Evolutionary conservation across 139 green algal genomes (phyloP).

Genomic region (Chlorella vulgaris): DNA sequence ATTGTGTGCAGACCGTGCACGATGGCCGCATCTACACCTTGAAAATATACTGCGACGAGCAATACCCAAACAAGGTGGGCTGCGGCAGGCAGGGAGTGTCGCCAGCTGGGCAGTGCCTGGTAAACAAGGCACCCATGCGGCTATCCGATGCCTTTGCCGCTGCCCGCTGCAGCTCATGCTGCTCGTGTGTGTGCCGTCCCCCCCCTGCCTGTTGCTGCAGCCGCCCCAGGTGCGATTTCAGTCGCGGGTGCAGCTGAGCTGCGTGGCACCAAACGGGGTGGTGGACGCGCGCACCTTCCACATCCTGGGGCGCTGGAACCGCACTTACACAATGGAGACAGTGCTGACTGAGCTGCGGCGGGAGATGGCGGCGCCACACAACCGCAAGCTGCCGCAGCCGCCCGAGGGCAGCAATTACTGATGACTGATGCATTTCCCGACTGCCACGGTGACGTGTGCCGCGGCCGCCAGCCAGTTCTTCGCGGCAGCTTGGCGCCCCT

Average conservation of each 20-base stretch:
- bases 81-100: too few species aligned
- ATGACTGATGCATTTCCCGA: neutral
- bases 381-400: conserved; percentile 91
- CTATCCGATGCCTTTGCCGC: neutral
- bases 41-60: conserved; percentile 80
- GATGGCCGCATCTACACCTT: conserved; percentile 95
- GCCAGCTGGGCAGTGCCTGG: too few species aligned
- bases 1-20: conserved; percentile 66
- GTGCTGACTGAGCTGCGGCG: conserved; percentile 76
- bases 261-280: conserved; percentile 48
- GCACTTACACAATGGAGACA: conserved; percentile 81
- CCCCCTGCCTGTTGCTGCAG: neutral
- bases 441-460: neutral
- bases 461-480: too few species aligned
- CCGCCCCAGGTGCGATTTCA: conserved; percentile 60
- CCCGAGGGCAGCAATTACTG: conserved; percentile 72
- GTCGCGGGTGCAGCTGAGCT: conserved; percentile 59
- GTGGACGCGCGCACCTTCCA: conserved; percentile 66
- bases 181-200: neutral
- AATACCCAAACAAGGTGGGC: conserved; percentile 79
- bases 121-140: too few species aligned
- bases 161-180: neutral
- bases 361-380: conserved; percentile 85
- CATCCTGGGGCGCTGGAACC: conserved; percentile 81
- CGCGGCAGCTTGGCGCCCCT: too few species aligned